Evolutionary conservation across 352 stramenopile species (phyloP), one percentile per base, ranked within the genome.

Genomic region (Globisporangium yorkense): DNA sequence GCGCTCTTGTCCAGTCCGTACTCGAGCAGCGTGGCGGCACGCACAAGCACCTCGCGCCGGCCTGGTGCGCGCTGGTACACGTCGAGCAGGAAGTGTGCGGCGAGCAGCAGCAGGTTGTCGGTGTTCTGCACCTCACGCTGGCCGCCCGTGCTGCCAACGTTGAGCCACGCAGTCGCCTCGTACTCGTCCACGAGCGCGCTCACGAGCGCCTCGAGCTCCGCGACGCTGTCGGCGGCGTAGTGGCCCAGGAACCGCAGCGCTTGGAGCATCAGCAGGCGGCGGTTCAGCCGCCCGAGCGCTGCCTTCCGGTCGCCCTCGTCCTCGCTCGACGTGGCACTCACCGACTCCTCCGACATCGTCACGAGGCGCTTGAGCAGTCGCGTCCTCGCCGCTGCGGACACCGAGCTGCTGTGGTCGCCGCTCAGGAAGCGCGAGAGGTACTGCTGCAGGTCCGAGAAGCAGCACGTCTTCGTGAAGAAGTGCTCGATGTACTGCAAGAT

Each of bases 121-220:
- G 83, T 93, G 54, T 84, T 74, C 61, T 95, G 85, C 33, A 95
- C 85, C 50, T 95, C 85, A 29, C 84, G 80, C 51, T 94, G 85
- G 1, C 85, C 83, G 29, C 85, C 85, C 12, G 71, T 84, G 53
- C 69, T 77, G 45, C 72, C 81, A 13, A 77, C 56, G 46, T 92
- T 94, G 20, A 94, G 74, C 81, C 79, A 92, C 39, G 69, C 83
- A 13, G 70, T 80, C 9, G 66, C 67, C 63, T 88, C 65, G 59
- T 94, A 94, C 55, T 92, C 80, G 39, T 62, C 51, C 50, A 90
- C 72, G 13, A 90, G 70, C 15, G 74, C 59, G 44, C 73, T 66
- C 31, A 72, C 77, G 6, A 89, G 54, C 0, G 44, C 27, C 15
- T 77, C 61, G 24, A 92, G 62, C 16, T 79, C 67, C 0, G 44